A percentile compares a stretch with the other conserved stretches of the same genome.
Conservation (phyloP, 768 basidiomycete species). For the Hydnomerulius pinastri region DNA sequence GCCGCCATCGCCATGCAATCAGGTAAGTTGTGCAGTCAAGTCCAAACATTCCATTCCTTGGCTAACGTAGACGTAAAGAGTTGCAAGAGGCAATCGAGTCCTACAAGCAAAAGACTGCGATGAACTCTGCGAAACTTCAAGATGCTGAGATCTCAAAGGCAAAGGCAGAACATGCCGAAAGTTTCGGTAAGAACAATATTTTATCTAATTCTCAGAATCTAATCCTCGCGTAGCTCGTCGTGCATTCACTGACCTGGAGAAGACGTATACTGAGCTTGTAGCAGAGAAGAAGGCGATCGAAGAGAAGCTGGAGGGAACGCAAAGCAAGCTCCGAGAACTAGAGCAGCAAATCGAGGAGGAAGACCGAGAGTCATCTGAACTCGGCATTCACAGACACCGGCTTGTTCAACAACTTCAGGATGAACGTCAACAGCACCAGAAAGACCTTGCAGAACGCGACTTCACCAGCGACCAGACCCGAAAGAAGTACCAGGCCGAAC, state of each 20-base stretch:
- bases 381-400: conserved; percentile 63
- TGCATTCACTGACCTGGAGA: conserved; percentile 62
- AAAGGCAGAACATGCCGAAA: conserved; percentile 64
- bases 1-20: conserved; percentile 61
- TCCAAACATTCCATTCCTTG: neutral
- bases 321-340: conserved; percentile 56
- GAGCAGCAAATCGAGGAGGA: conserved; percentile 68
- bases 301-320: conserved; percentile 49
- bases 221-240: conserved; percentile 50
- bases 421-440: conserved; percentile 74
- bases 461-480: conserved; percentile 78
- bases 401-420: conserved; percentile 79
- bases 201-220: conserved; percentile 5
- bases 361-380: conserved; percentile 64
- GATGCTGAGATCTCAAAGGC: conserved; percentile 68
- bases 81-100: conserved; percentile 63
- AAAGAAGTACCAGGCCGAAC: conserved; percentile 86
- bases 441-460: conserved; percentile 79
- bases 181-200: conserved; percentile 46
- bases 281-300: conserved; percentile 56
- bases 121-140: conserved; percentile 61
- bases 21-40: conserved; percentile 38
- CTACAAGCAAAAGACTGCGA: conserved; percentile 63
- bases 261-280: conserved; percentile 48
- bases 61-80: conserved; percentile 39